These are phyloP conservation scores for Acephala macrosclerotiorum DNA, from an alignment of 2,329 filamentous ascomycete genomes.

Conservation along the genomic window DNA sequence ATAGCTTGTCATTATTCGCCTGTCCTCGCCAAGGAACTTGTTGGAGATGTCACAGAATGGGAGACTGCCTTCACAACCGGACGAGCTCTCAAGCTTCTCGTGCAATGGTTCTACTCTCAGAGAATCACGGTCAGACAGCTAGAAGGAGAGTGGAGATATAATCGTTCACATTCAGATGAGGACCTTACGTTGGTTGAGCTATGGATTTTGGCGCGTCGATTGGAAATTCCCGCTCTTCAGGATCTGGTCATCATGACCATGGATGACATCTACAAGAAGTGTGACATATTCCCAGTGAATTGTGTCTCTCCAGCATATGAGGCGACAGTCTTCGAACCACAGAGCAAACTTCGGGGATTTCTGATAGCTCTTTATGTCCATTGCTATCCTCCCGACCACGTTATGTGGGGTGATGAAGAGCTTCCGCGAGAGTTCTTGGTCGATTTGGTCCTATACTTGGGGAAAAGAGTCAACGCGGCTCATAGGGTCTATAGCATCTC, in stretches of 20 bases:
- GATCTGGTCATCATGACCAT: neutral
- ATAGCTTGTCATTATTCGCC: constrained; percentile 22
- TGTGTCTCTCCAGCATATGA: neutral
- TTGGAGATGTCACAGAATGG: constrained; percentile 12
- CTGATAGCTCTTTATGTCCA: neutral
- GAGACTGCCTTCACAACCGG: constrained; percentile 17
- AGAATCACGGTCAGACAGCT: neutral
- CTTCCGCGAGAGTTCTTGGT: neutral
- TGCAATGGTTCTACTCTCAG: neutral
- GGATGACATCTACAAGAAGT: neutral
- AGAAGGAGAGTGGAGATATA: neutral
- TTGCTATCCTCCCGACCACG: neutral
- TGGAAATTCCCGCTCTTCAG: neutral
- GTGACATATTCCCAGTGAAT: too few relatives aligned
- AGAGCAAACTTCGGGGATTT: neutral
- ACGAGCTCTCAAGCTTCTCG: neutral
- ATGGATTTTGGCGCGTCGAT: neutral
- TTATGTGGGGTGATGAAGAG: neutral
- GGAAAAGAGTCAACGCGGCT: neutral
- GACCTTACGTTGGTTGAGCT: neutral
- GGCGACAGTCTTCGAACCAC: neutral
- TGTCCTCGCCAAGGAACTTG: constrained; percentile 16
- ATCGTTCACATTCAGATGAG: neutral
- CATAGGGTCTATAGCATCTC: too few relatives aligned
- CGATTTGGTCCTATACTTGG: neutral